Base-by-base conservation (phyloP, 2,329 filamentous ascomycete species). In the Cordyceps pruinosa region DNA sequence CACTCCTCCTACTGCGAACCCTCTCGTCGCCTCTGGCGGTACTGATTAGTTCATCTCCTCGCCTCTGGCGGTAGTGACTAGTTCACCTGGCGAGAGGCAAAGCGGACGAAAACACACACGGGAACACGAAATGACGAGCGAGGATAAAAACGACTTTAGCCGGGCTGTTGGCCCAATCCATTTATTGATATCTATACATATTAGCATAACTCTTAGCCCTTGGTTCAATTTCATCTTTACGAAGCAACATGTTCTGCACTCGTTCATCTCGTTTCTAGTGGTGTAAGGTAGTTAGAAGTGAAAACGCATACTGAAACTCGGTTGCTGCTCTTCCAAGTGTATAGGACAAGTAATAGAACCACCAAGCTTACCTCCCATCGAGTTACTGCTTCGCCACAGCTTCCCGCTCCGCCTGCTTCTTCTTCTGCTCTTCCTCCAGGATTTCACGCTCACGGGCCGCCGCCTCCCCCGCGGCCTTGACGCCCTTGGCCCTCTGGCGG, bases 401-500 rank as follows among this genome's bases (percentile, higher is more conserved):
- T 26, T 52, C 56, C 4, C 72, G 65, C 58, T 69, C 69, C 39
- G 72, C 75, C 64, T 82, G 79, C 65, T 74, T 77, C 44, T 64
- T 64, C 37, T 74, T 72, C 69, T 84, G 80, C 66, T 82, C 77
- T 65, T 80, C 81, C 67, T 87, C 85, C 54, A 87, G 66, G 25
- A 78, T 69, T 73, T 90, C 87, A 59, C 84, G 76, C 63, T 81
- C 72, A 59, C 80, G 78, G 42, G 84, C 81, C 13, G 83, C 81
- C 34, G 81, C 83, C 71, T 97, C 94, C 0, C 84, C 82, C 48
- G 86, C 80, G 1, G 87, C 86, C 76, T 99, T 99, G 63, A 90
- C 82, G 12, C 92, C 88, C 77, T 99, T 99, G 64, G 87, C 85
- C 53, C 89, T 80, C 76, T 99, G 94, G 59, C 94, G 80, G 66